Base-by-base conservation (phyloP, 768 basidiomycete genomes). In the Phylloporus sp. region DNA sequence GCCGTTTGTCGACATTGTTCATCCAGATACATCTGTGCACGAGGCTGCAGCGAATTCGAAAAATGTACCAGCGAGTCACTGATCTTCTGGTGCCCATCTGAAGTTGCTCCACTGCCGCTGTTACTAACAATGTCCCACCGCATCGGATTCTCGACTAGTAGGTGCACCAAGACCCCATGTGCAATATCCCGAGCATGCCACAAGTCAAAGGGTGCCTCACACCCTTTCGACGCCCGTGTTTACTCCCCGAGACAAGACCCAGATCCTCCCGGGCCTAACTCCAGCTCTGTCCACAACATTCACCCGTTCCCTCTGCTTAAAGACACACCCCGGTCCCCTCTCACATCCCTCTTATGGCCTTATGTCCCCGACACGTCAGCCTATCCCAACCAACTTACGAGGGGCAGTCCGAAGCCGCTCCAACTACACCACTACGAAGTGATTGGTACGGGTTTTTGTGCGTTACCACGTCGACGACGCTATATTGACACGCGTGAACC, bases 51-150 rank as follows among this genome's bases (percentile, higher is more conserved):
- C 49, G 21, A 48, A 46, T 8, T 14, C 15, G 2, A 8, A 1
- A 2, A 8, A 28, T 13, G 17, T 13, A 3, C 29, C 29, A 13
- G 29, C 29, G 14, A 15, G 21, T n/a, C n/a, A n/a, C n/a, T 4
- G n/a, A n/a, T n/a, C n/a, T n/a, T n/a, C n/a, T n/a, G n/a, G n/a
- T n/a, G n/a, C 3, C 17, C 9, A 5, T 18, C 15, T 9, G 9
- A 17, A 93, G 90, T 57, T 93, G 90, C 59, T 90, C 90, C 11
- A 80, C 90, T 4, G 48, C 69, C 92, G 90, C 60, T 92, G 77
- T 64, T 88, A 85, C 58, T 62, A 69, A 36, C 90, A 93, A 84
- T 43, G 63, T 22, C 17, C n/a, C 4, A 13, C 22, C 21, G 6
- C 31, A 1, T 9, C 22, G 13, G 2, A 24, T 26, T 27, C 7